Conservation (phyloP, 805 yeast species). For the Kodamaea kakaduensis region DNA sequence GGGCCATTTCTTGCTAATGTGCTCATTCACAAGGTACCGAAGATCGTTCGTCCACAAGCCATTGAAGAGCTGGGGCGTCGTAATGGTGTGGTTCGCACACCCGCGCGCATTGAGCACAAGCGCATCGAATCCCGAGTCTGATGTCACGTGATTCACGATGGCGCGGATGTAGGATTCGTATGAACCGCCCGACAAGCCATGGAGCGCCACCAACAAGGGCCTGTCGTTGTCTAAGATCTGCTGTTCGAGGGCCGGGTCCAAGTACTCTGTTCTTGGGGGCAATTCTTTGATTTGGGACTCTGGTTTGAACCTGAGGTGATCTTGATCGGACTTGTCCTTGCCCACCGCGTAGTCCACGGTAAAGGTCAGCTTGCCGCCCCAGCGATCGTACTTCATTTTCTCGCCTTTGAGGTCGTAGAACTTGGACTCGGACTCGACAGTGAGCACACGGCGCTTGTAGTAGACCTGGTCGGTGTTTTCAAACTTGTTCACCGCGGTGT, state of each 20-base stretch:
- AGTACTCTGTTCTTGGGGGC: conserved; percentile 66
- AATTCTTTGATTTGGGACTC: conserved; percentile 49
- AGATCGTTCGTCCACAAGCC: conserved; percentile 71
- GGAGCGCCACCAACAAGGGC: conserved; percentile 61
- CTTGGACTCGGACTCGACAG: conserved; percentile 17
- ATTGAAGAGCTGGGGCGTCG: conserved; percentile 63
- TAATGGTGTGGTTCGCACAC: conserved; percentile 68
- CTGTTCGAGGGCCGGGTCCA: conserved; percentile 43
- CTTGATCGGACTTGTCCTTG: conserved; percentile 13
- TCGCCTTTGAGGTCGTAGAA: conserved; percentile 26
- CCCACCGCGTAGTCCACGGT: conserved; percentile 48
- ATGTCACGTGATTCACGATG: conserved; percentile 42
- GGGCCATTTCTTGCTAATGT: conserved; percentile 51
- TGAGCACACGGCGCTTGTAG: conserved; percentile 43
- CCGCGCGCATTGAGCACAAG: conserved; percentile 69
- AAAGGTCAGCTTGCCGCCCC: conserved; percentile 43
- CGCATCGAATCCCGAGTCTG: conserved; percentile 45
- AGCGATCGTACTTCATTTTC: conserved; percentile 33
- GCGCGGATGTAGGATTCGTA: conserved; percentile 70
- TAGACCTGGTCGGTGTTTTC: conserved; percentile 38
- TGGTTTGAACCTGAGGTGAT: conserved; percentile 33
- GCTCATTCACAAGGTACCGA: conserved; percentile 51
- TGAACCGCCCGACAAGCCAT: conserved; percentile 79
- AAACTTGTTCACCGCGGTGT: conserved; percentile 42
- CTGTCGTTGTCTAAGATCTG: conserved; percentile 32